Conservation (phyloP, 495 filamentous ascomycete genomes). For the Chaetomidium leptoderma region DNA sequence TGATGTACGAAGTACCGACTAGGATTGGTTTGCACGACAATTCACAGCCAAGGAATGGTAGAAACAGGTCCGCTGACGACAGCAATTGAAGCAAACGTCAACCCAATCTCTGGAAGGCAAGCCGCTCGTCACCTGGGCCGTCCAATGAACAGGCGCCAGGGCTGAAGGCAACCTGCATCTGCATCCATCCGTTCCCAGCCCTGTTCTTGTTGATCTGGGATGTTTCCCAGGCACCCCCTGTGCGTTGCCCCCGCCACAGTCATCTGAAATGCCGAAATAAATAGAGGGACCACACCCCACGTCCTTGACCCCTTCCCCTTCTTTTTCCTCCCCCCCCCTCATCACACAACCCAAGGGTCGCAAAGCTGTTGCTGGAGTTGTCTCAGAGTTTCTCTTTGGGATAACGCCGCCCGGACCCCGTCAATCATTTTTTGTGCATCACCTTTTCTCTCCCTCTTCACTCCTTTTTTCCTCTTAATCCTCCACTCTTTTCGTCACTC, state of each 20-base stretch:
- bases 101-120: background rate
- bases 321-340: conserved; percentile 38
- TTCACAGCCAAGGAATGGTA: background rate
- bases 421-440: conserved; percentile 50
- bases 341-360: conserved; percentile 52
- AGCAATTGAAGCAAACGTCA: background rate
- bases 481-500: conserved; percentile 47
- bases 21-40: background rate
- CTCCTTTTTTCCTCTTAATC: conserved; percentile 26
- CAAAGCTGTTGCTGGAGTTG: conserved; percentile 46
- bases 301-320: conserved; percentile 21
- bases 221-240: conserved; percentile 18
- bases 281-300: conserved; percentile 35
- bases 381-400: conserved; percentile 41
- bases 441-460: conserved; percentile 26
- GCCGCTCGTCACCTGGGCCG: background rate
- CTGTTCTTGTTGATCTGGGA: conserved; percentile 21
- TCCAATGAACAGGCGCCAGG: conserved; percentile 1
- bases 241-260: background rate
- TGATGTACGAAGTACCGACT: too few relatives aligned
- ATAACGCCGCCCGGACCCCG: conserved; percentile 48
- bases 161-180: conserved; percentile 10
- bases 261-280: conserved; percentile 32
- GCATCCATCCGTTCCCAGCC: conserved; percentile 19
- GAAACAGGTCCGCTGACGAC: conserved; percentile 3